phyloP scores from a whole-genome alignment of 345 rosid species.

The Cardamine chenopodiifolia region DNA sequence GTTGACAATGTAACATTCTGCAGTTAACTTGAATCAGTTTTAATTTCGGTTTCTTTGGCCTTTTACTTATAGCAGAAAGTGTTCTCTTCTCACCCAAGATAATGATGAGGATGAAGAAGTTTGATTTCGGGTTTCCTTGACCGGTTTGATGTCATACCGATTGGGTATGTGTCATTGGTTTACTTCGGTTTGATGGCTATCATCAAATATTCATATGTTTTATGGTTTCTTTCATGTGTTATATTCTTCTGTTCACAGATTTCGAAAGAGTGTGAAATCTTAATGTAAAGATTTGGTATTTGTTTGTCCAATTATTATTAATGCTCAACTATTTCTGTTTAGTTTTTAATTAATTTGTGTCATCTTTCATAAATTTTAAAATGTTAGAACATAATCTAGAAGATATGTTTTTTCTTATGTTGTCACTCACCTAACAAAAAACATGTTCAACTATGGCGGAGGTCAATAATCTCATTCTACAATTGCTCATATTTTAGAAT shows the following conservation, averaged over 20 bases:
- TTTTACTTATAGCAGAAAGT: neutral
- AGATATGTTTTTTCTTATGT: neutral
- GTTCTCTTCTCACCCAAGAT: neutral
- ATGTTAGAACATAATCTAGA: neutral
- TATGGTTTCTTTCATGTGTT: neutral
- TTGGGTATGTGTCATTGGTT: neutral
- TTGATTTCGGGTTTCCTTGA: neutral
- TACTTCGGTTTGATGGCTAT: neutral
- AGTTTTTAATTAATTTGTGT: neutral
- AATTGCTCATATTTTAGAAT: neutral
- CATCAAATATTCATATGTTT: neutral
- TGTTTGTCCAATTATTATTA: neutral
- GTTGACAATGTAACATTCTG: neutral
- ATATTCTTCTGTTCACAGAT: neutral
- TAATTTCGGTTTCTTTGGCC: neutral
- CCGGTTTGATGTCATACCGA: conserved; percentile 7
- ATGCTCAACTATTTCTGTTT: neutral
- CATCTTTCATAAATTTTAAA: neutral
- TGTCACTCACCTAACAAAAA: conserved; percentile 3
- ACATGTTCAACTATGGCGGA: neutral
- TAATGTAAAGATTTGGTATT: neutral
- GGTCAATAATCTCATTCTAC: conserved; percentile 9
- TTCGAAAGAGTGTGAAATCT: neutral
- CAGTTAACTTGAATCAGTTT: neutral
- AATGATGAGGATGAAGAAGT: neutral